These are phyloP conservation scores for Acanthamoeba divionensis DNA, from an alignment of 208 protist genomes.

Conservation along the genomic window DNA sequence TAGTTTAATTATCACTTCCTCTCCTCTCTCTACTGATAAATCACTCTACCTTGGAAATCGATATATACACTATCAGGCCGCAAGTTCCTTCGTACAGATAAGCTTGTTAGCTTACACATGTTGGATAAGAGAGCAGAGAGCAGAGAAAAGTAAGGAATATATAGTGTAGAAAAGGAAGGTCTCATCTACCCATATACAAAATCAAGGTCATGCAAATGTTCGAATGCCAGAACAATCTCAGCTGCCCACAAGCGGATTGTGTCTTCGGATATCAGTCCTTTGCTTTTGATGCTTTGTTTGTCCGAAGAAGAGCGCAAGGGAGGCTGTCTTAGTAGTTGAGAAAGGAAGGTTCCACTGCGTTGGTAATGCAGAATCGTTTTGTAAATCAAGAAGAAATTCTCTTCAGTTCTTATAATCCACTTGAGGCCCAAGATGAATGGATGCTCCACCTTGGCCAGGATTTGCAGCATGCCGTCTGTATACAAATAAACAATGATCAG, in stretches of 20 bases:
- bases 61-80: background rate
- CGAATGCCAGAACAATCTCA: background rate
- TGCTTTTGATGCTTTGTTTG: too few species aligned
- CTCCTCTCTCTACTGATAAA: background rate
- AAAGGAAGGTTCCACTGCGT: background rate
- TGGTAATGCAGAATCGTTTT: background rate
- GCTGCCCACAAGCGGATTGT: background rate
- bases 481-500: background rate
- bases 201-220: background rate
- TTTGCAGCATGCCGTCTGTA: background rate
- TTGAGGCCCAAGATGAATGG: background rate
- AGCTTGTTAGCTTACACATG: background rate
- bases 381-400: slow-evolving; percentile 22
- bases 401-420: background rate
- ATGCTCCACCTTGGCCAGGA: background rate
- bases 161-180: too few species aligned
- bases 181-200: slow-evolving; percentile 8
- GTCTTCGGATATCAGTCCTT: background rate
- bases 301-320: background rate
- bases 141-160: background rate
- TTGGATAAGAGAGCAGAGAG: background rate
- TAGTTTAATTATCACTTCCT: background rate
- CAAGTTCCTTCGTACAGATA: background rate
- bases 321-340: background rate
- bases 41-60: background rate